Evolutionary conservation across 2,329 filamentous ascomycete genomes (phyloP).

Genomic region (Lasiodiplodia gonubiensis): DNA sequence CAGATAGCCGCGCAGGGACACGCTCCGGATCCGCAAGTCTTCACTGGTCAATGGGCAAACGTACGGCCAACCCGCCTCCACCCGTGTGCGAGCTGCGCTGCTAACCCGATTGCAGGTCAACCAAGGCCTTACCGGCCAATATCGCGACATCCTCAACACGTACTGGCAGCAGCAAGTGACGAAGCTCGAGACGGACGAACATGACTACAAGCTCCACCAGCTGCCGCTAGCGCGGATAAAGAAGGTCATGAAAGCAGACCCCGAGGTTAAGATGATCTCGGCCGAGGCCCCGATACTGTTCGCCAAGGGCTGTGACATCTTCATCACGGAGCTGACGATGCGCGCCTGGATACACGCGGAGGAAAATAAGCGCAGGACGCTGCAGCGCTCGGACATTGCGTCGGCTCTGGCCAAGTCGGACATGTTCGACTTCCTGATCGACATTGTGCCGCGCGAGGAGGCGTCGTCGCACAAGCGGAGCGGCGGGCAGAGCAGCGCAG

Average conservation of each 20-base stretch:
- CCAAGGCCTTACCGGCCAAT: conserved; percentile 88
- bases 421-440: conserved; percentile 99
- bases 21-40: conserved; percentile 86
- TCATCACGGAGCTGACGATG: conserved; percentile 99
- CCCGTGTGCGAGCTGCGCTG: neutral
- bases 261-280: conserved; percentile 99
- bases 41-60: conserved; percentile 94
- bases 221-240: conserved; percentile 97
- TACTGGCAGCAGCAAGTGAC: conserved; percentile 99
- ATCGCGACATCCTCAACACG: conserved; percentile 96
- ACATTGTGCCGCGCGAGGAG: conserved; percentile 96
- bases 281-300: conserved; percentile 97
- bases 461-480: conserved; percentile 80
- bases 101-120: conserved; percentile 70
- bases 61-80: conserved; percentile 53
- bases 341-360: conserved; percentile 99
- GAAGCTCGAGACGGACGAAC: conserved; percentile 90
- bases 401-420: conserved; percentile 95
- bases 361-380: conserved; percentile 94
- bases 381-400: conserved; percentile 95
- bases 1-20: conserved; percentile 87
- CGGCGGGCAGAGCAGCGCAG: conserved; percentile 41
- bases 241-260: conserved; percentile 99
- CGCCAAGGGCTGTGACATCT: conserved; percentile 98
- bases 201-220: conserved; percentile 99